Conservation (phyloP, 768 basidiomycete species). For the Cyclocybe cylindracea region DNA sequence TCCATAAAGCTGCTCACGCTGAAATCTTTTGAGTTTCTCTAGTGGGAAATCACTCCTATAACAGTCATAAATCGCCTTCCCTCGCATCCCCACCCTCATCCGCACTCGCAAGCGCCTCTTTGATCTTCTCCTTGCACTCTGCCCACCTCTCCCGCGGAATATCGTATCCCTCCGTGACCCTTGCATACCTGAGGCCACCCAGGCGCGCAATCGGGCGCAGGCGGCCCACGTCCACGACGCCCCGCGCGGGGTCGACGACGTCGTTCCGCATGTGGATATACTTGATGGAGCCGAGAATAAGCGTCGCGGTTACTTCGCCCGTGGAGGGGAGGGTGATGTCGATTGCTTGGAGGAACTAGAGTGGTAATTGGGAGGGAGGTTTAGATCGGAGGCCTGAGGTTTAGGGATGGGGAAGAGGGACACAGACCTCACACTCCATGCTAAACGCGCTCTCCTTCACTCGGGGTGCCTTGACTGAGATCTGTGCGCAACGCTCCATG, state of each 20-base stretch:
- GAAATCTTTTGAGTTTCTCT: too few species aligned
- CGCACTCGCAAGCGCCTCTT: slow-evolving; percentile 2
- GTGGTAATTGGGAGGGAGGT: too few species aligned
- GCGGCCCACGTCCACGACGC: slow-evolving; percentile 48
- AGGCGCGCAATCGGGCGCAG: slow-evolving; percentile 51
- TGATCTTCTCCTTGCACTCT: slow-evolving; percentile 34
- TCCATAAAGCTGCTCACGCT: too few species aligned
- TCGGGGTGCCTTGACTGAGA: slow-evolving; percentile 50
- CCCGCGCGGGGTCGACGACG: slow-evolving; percentile 39
- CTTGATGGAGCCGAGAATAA: slow-evolving; percentile 56
- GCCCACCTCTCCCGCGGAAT: slow-evolving; percentile 57
- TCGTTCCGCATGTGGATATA: slow-evolving; percentile 60
- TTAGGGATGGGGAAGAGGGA: not conserved
- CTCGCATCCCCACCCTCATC: not conserved
- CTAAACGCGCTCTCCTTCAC: slow-evolving; percentile 66
- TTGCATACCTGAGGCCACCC: slow-evolving; percentile 51
- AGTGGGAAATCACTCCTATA: too few species aligned
- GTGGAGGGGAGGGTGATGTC: slow-evolving; percentile 42
- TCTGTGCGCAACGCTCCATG: slow-evolving; percentile 16
- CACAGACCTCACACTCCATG: slow-evolving; percentile 56
- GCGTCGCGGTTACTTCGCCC: slow-evolving; percentile 32
- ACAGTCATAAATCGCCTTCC: too few species aligned
- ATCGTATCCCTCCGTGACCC: slow-evolving; percentile 47
- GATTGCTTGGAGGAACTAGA: slow-evolving; percentile 42
- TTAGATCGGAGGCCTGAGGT: slow-evolving; percentile 26